These are phyloP conservation scores for Dujonia santamariae DNA, from an alignment of 1,139 yeast genomes.

Conservation along the genomic window DNA sequence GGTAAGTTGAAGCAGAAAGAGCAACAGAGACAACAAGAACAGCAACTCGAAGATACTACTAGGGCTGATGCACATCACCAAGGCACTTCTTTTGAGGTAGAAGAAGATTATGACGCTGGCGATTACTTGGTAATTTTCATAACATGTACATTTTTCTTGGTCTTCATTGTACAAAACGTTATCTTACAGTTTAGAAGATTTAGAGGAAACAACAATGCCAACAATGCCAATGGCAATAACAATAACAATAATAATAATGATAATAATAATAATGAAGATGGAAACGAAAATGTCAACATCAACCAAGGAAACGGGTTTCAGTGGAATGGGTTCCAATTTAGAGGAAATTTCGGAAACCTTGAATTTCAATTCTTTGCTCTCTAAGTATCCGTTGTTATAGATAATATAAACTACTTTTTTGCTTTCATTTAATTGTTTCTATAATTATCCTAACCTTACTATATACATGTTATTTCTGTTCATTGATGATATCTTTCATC, in stretches of 20 bases:
- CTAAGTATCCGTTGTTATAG: conserved; percentile 11
- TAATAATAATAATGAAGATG: neutral
- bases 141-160: conserved; percentile 27
- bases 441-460: conserved; percentile 4
- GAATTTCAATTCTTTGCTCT: conserved; percentile 41
- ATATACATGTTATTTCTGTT: conserved; percentile 8
- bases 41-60: conserved; percentile 12
- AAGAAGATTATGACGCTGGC: conserved; percentile 28
- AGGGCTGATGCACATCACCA: conserved; percentile 39
- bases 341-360: conserved; percentile 26
- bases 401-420: neutral
- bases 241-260: conserved; percentile 9
- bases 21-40: conserved; percentile 10
- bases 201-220: conserved; percentile 13
- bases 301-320: conserved; percentile 14
- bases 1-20: conserved; percentile 15
- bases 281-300: conserved; percentile 8
- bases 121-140: conserved; percentile 34
- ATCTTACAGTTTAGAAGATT: conserved; percentile 26
- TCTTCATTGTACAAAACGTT: conserved; percentile 28
- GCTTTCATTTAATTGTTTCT: conserved; percentile 3
- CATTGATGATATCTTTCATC: conserved; percentile 23
- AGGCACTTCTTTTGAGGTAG: conserved; percentile 20
- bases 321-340: conserved; percentile 18
- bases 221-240: conserved; percentile 10